Conservation (phyloP, 257 asterid species). For the Verbascum thapsus region DNA sequence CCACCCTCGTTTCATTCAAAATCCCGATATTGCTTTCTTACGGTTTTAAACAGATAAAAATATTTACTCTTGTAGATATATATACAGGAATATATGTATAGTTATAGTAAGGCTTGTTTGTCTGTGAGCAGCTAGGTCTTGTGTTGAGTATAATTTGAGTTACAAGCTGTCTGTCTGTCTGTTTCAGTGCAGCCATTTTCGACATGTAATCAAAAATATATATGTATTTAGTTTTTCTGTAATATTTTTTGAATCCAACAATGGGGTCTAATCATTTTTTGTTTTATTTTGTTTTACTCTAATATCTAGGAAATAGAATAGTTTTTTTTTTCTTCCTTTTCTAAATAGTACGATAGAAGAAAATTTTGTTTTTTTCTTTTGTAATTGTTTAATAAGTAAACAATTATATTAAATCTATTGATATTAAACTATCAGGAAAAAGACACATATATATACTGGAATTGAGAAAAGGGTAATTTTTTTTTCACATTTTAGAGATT, state of each 20-base stretch:
- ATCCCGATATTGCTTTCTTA: slow-evolving; percentile 65
- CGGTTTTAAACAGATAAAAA: slow-evolving; percentile 19
- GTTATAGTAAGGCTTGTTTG: slow-evolving; percentile 47
- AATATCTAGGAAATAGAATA: no score
- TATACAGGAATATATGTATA: slow-evolving; percentile 13
- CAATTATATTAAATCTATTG: no score
- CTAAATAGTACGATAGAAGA: no score
- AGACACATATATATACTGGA: slow-evolving; percentile 24
- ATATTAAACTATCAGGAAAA: no score
- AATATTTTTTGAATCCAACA: no score
- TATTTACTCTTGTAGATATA: not conserved
- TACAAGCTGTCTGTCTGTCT: slow-evolving; percentile 39
- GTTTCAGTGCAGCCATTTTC: slow-evolving; percentile 53
- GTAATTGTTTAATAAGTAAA: no score
- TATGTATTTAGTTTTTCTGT: no score
- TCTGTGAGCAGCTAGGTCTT: slow-evolving; percentile 34
- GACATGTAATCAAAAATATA: no score
- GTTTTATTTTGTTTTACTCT: no score
- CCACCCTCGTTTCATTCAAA: slow-evolving; percentile 77
- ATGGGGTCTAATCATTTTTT: no score
- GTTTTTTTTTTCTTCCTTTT: no score
- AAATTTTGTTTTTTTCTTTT: no score
- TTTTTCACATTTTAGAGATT: slow-evolving; percentile 37
- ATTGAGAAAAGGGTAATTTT: slow-evolving; percentile 25
- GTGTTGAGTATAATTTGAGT: slow-evolving; percentile 24